Percentiles rank a stretch among this genome's conserved stretches.
phyloP scores from a whole-genome alignment of 768 basidiomycete species.

The Boletellus ananiceps region DNA sequence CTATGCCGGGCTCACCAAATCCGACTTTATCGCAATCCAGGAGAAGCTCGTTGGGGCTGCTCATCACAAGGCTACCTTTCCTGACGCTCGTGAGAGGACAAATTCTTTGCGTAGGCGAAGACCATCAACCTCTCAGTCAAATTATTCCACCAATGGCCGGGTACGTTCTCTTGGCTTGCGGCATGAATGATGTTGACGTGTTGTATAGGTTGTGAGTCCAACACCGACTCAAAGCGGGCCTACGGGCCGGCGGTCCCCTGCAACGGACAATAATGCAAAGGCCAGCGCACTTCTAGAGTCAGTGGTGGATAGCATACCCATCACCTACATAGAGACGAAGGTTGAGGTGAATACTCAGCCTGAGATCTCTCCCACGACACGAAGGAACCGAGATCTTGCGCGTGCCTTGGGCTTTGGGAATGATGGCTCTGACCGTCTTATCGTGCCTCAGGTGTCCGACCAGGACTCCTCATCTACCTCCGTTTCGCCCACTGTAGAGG shows the following conservation, averaged over 20 bases:
- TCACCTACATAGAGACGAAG: constrained; percentile 29
- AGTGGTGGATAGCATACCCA: constrained; percentile 50
- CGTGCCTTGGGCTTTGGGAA: constrained; percentile 64
- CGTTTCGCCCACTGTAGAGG: constrained; percentile 33
- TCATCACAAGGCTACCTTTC: constrained; percentile 49
- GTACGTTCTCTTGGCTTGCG: constrained; percentile 25
- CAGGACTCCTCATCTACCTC: constrained; percentile 29
- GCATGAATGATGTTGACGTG: constrained; percentile 5
- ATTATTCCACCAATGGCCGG: constrained; percentile 56
- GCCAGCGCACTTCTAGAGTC: constrained; percentile 67
- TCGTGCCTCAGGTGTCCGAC: constrained; percentile 18
- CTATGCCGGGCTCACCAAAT: constrained; percentile 63
- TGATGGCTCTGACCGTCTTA: constrained; percentile 32
- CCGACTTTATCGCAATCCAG: constrained; percentile 69
- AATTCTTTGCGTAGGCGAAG: constrained; percentile 72
- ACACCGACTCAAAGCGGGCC: constrained; percentile 35
- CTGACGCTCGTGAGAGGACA: constrained; percentile 56
- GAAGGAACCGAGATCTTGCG: constrained; percentile 70
- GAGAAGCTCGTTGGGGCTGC: constrained; percentile 68
- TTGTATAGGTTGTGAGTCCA: constrained; percentile 53
- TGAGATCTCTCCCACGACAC: constrained; percentile 48
- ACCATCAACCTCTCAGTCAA: constrained; percentile 81
- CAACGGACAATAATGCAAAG: constrained; percentile 50
- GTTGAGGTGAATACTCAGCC: constrained; percentile 26
- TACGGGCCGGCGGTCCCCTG: constrained; percentile 28